Conservation (phyloP, 345 rosid genomes). For the Hibiscus tridactylites region DNA sequence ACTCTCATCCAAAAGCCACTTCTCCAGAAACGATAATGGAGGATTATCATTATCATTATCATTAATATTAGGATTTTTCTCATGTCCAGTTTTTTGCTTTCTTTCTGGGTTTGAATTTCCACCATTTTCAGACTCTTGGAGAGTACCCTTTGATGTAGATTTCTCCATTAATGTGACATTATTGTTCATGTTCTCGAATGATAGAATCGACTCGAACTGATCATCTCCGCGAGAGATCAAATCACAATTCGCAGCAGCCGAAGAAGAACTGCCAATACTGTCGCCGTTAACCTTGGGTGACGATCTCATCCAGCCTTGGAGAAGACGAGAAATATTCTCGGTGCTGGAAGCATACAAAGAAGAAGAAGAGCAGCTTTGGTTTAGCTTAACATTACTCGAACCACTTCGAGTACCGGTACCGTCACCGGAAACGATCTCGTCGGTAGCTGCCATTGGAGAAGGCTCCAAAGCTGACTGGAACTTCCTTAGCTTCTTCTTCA, state of each 20-base stretch:
- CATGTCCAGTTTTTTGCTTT: constrained; percentile 19
- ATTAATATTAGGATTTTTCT: no score
- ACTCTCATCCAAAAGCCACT: constrained; percentile 87
- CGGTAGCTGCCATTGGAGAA: constrained; percentile 9
- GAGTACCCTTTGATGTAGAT: constrained; percentile 19
- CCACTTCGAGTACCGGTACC: constrained; percentile 13
- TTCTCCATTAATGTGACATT: constrained; percentile 34
- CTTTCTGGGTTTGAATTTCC: constrained; percentile 7
- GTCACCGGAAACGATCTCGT: constrained; percentile 11
- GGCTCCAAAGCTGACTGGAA: constrained; percentile 37
- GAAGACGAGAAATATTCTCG: constrained; percentile 55
- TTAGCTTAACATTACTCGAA: not conserved
- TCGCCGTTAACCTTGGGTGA: not conserved
- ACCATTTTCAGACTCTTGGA: constrained; percentile 10
- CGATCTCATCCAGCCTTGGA: constrained; percentile 5
- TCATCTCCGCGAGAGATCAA: constrained; percentile 40
- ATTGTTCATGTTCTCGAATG: constrained; percentile 38
- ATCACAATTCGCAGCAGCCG: constrained; percentile 17
- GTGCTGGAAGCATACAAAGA: constrained; percentile 80
- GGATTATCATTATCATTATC: constrained; percentile 21
- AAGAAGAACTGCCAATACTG: not conserved
- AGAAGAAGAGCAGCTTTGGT: constrained; percentile 8
- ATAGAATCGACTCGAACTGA: constrained; percentile 31
- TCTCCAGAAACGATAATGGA: constrained; percentile 85
- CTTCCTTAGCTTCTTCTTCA: constrained; percentile 91